Base-by-base conservation (phyloP, 192 early-diverging fungal genomes). In the Backusella circina region DNA sequence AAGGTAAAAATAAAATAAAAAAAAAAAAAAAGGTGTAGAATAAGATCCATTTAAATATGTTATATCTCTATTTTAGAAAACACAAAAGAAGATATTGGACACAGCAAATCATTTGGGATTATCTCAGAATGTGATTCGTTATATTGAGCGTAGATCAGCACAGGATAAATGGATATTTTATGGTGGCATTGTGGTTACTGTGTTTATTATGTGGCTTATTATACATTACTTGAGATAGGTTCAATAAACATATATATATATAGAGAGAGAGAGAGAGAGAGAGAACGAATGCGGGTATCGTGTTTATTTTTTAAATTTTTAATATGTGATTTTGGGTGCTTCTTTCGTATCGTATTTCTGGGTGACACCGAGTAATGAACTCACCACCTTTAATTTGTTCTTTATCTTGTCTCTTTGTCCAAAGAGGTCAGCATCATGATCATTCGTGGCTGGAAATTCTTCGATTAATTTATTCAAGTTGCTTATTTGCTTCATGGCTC, bases 101-200 rank as follows among this genome's bases (percentile, higher is more conserved):
- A 82, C 86, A 68, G 86, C 85, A 21, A 86, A 86, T 79, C 83
- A 85, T n/a, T 80, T 89, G 1, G 88, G 88, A 16, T 76, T 89
- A 50, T 89, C 88, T 23, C 85, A 85, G 67, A 88, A 84, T 81
- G 85, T 86, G 10, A 89, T 89, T 37, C 80, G 86, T 37, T 84
- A 83, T 72, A 88, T 89, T 75, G 88, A 89, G 67, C 81, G 88
- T 41, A 77, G 86, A 54, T 84, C 84, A 57, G 36, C 73, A 37
- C 85, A 89, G 68, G 88, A 89, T 76, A 89, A 86, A 32, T 89
- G 88, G 88, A 88, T 89, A 38, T 89, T 89, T 72, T 82, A 86
- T 72, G 82, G 73, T 9, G 88, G 88, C n/a, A 70, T 80, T 3
- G 74, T 82, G 26, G 44, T 86, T 72, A 89, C 88, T 16, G 38